Evolutionary conservation across 768 basidiomycete genomes (phyloP).

Genomic region (Imleria badia): DNA sequence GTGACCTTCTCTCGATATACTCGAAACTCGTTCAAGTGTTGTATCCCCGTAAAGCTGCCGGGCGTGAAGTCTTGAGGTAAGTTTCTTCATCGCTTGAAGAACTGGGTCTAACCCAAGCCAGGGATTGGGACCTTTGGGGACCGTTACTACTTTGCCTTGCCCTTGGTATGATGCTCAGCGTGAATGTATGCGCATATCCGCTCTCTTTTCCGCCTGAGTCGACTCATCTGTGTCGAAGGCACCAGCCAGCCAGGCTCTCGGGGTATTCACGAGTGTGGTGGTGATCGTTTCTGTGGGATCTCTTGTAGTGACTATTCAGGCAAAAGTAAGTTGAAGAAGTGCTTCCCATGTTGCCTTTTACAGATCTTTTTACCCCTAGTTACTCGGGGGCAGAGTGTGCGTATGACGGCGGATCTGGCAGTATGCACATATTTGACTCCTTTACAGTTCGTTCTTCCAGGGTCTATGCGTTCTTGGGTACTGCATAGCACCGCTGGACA

Average conservation of each 20-base stretch:
- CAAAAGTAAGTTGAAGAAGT: slow-evolving; percentile 59
- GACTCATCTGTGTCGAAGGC: slow-evolving; percentile 51
- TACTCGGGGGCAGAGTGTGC: slow-evolving; percentile 82
- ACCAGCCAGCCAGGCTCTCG: slow-evolving; percentile 76
- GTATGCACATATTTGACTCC: neutral
- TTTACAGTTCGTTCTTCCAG: slow-evolving; percentile 86
- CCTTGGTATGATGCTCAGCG: slow-evolving; percentile 81
- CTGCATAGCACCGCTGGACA: slow-evolving; percentile 89
- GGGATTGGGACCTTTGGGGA: slow-evolving; percentile 99
- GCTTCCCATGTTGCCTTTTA: neutral
- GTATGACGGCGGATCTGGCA: slow-evolving; percentile 22
- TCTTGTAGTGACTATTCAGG: slow-evolving; percentile 90
- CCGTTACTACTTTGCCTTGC: slow-evolving; percentile 81
- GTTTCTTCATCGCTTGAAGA: slow-evolving; percentile 10
- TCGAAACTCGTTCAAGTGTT: slow-evolving; percentile 91
- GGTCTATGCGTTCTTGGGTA: slow-evolving; percentile 94
- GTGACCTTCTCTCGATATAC: slow-evolving; percentile 89
- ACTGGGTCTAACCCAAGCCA: slow-evolving; percentile 30
- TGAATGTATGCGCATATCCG: slow-evolving; percentile 57
- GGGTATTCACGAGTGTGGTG: slow-evolving; percentile 92
- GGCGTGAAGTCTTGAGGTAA: slow-evolving; percentile 80
- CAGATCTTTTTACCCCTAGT: slow-evolving; percentile 37
- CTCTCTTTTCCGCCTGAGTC: neutral
- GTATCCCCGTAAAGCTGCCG: slow-evolving; percentile 73
- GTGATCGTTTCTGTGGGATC: slow-evolving; percentile 91